Percentiles rank a stretch among this genome's conserved stretches.
phyloP scores from a whole-genome alignment of 139 green algal species.

The Closterium sp. region DNA sequence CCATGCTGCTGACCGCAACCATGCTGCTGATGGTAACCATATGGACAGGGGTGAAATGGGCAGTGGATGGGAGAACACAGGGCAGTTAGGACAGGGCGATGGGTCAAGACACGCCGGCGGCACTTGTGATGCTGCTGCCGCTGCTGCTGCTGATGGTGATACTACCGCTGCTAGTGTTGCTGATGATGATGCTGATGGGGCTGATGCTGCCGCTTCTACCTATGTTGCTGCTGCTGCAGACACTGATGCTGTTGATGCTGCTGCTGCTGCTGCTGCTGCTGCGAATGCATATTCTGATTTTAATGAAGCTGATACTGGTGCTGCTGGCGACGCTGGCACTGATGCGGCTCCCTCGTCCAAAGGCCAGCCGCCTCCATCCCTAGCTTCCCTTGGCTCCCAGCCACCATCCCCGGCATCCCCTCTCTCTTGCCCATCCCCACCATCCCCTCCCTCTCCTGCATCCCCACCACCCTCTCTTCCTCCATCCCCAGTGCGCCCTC shows the following conservation, averaged over 20 bases:
- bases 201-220: neutral
- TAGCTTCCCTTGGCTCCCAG: neutral
- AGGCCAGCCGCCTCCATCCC: neutral
- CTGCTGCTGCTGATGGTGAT: neutral
- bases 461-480: too few species aligned
- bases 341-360: neutral
- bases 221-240: neutral
- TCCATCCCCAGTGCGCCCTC: too few species aligned
- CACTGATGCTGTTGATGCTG: neutral
- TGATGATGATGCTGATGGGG: neutral
- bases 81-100: too few species aligned
- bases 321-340: neutral
- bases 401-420: neutral
- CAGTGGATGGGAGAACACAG: too few species aligned
- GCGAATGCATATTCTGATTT: neutral
- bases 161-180: neutral
- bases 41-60: too few species aligned
- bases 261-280: neutral
- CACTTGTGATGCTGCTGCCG: too few species aligned
- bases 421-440: neutral
- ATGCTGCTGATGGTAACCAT: too few species aligned
- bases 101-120: too few species aligned
- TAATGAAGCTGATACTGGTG: neutral
- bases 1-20: too few species aligned
- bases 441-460: neutral